Percentiles rank a stretch among this genome's conserved stretches.
Evolutionary conservation across 495 filamentous ascomycete genomes (phyloP).

Genomic region (Aspergillus funiculosus): DNA sequence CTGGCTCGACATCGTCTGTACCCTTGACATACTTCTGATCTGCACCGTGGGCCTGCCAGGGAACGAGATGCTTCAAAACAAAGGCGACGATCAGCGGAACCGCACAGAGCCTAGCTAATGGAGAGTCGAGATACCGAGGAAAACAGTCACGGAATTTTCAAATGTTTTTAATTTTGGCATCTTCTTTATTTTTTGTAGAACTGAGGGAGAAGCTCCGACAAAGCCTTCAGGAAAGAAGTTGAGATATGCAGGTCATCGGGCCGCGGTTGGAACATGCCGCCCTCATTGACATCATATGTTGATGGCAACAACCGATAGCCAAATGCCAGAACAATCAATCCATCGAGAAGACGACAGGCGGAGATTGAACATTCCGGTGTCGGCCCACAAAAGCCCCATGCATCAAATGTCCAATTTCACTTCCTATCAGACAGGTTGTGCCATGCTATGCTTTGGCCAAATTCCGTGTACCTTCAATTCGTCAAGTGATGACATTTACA

Average conservation of each 20-base stretch:
- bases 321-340: constrained; percentile 30
- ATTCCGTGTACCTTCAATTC: constrained; percentile 26
- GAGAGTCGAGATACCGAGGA: neutral
- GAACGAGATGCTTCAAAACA: no score
- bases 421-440: constrained; percentile 25
- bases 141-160: constrained; percentile 30
- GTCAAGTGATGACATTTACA: constrained; percentile 30
- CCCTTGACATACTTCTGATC: no score
- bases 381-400: constrained; percentile 34
- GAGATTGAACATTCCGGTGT: constrained; percentile 26
- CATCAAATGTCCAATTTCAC: constrained; percentile 14
- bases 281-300: constrained; percentile 10
- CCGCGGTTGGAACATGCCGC: constrained; percentile 22
- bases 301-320: constrained; percentile 18
- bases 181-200: constrained; percentile 32
- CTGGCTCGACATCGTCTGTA: no score
- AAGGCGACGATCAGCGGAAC: neutral
- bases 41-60: no score
- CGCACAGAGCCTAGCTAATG: neutral
- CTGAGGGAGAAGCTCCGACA: constrained; percentile 34
- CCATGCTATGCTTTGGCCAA: constrained; percentile 32
- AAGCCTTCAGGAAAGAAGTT: constrained; percentile 20
- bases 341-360: constrained; percentile 1
- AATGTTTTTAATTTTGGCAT: constrained; percentile 33
- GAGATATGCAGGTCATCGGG: constrained; percentile 38